phyloP scores from a whole-genome alignment of 2,329 filamentous ascomycete genomes.

The Metarhizium brunneum region DNA sequence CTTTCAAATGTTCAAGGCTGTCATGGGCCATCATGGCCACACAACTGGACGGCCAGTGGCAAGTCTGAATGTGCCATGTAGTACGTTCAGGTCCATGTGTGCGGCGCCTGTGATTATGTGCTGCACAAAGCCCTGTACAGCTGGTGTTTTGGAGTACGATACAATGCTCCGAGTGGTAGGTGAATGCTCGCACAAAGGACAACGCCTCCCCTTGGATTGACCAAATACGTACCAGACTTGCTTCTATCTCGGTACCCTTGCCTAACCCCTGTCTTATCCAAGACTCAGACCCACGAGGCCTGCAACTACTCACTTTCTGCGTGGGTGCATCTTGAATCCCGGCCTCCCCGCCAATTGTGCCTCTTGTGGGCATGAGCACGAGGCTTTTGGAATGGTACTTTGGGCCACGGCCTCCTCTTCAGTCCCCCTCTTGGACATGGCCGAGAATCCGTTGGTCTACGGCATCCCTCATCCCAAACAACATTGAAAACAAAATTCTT shows the following conservation, averaged over 20 bases:
- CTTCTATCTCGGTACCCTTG: not conserved
- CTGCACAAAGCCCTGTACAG: not conserved
- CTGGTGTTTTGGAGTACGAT: not conserved
- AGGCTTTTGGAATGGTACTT: not conserved
- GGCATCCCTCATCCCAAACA: conserved; percentile 1
- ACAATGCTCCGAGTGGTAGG: not conserved
- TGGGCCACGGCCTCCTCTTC: not conserved
- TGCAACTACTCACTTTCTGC: not conserved
- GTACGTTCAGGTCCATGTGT: no score
- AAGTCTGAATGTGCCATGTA: not conserved
- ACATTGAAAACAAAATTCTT: not conserved
- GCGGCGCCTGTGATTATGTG: no score
- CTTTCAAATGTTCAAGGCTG: no score
- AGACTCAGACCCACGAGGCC: conserved; percentile 1
- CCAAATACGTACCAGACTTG: no score
- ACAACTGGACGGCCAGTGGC: no score
- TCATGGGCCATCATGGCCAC: no score
- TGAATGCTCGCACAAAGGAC: not conserved
- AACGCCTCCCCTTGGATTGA: not conserved
- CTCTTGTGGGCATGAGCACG: not conserved
- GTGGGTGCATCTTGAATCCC: not conserved
- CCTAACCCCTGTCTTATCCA: not conserved
- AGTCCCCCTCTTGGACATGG: not conserved
- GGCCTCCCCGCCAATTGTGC: not conserved
- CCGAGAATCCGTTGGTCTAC: conserved; percentile 1